Conservation (phyloP, 345 rosid species). For the Isatis tinctoria region DNA sequence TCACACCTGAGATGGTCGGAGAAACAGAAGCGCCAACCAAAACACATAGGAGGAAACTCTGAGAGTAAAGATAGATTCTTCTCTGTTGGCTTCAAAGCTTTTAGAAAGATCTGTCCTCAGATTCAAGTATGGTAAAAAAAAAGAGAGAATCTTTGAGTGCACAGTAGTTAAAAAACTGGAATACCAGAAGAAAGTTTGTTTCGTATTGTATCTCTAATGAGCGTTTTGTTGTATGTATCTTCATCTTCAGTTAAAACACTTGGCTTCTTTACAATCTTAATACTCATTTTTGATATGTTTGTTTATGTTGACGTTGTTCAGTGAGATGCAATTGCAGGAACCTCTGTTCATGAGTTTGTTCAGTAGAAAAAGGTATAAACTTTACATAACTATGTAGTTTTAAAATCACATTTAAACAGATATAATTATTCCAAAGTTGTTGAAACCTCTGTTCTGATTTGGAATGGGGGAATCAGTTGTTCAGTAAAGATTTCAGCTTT, state of each 20-base stretch:
- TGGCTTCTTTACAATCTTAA: not conserved
- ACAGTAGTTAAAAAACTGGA: constrained; percentile 3
- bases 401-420: not conserved
- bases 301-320: not conserved
- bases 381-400: not conserved
- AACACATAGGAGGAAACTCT: not conserved
- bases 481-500: constrained; percentile 3
- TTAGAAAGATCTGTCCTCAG: constrained; percentile 22
- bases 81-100: constrained; percentile 16
- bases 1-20: constrained; percentile 13
- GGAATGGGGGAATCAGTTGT: not conserved
- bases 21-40: constrained; percentile 6
- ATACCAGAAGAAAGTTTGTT: constrained; percentile 1
- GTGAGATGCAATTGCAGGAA: constrained; percentile 7
- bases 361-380: not conserved
- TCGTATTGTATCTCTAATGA: constrained; percentile 12
- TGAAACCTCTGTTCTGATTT: not conserved
- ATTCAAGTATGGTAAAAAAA: constrained; percentile 3
- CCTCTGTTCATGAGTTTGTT: not conserved
- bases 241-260: not conserved
- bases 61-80: constrained; percentile 5
- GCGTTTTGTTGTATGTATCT: constrained; percentile 19
- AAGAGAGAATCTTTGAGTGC: constrained; percentile 24
- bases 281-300: not conserved
- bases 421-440: not conserved